A percentile compares a stretch with the other conserved stretches of the same genome.
These are phyloP conservation scores for Mesembryanthemum crystallinum DNA, from an alignment of 148 eudicot species.

Conservation along the genomic window DNA sequence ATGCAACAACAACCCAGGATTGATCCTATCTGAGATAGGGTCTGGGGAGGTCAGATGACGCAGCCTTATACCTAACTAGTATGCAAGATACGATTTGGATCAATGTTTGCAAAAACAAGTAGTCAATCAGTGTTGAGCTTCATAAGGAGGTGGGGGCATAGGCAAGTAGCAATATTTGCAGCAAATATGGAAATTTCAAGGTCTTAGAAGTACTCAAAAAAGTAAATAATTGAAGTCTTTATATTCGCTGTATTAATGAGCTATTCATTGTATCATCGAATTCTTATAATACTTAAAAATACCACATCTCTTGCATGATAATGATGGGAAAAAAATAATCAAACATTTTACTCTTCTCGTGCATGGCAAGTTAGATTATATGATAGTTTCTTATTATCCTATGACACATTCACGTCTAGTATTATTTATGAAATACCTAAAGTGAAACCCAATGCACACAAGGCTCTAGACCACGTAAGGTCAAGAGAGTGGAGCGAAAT, in stretches of 20 bases:
- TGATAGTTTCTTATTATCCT: neutral
- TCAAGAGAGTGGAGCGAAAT: neutral
- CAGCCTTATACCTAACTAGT: no score
- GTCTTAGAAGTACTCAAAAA: no score
- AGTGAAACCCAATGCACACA: neutral
- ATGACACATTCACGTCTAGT: neutral
- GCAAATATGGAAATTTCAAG: neutral
- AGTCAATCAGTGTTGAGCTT: neutral
- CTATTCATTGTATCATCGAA: neutral
- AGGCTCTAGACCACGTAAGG: neutral
- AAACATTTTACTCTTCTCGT: neutral
- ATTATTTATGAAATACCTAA: neutral
- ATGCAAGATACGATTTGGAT: neutral
- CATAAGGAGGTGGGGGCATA: neutral
- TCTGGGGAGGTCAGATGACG: no score
- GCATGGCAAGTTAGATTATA: neutral
- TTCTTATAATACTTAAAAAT: neutral
- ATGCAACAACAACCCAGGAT: no score
- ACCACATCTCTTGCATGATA: no score
- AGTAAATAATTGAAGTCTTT: neutral
- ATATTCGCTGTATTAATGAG: neutral
- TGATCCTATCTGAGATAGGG: no score
- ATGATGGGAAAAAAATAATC: neutral
- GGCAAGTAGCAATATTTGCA: neutral
- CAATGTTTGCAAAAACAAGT: neutral